These are phyloP conservation scores for Penicillium ucsense DNA, from an alignment of 495 filamentous ascomycete genomes.

Conservation along the genomic window DNA sequence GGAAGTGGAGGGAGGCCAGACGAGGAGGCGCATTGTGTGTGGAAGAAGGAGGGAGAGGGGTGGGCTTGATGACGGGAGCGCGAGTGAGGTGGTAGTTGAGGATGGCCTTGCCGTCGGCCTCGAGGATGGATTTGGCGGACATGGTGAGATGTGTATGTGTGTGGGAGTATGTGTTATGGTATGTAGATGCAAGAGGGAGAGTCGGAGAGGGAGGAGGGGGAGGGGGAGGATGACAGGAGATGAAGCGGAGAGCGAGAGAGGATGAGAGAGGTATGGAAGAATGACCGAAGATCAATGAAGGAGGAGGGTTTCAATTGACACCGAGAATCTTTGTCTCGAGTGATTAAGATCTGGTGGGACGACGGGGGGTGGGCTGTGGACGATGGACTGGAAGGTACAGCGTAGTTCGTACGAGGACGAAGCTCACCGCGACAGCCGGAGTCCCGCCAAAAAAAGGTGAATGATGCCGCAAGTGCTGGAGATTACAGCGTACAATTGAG, in stretches of 20 bases:
- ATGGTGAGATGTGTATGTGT: slow-evolving; percentile 44
- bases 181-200: slow-evolving; percentile 5
- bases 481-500: slow-evolving; percentile 28
- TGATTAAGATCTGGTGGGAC: not conserved
- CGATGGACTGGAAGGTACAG: slow-evolving; percentile 13
- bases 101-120: slow-evolving; percentile 99
- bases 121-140: slow-evolving; percentile 96
- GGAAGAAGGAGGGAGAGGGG: slow-evolving; percentile 72
- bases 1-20: slow-evolving; percentile 89
- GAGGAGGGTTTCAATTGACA: slow-evolving; percentile 3
- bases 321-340: not conserved
- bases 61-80: slow-evolving; percentile 94
- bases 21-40: slow-evolving; percentile 89
- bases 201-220: slow-evolving; percentile 7
- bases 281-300: slow-evolving; percentile 4
- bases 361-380: not conserved
- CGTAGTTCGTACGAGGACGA: slow-evolving; percentile 2
- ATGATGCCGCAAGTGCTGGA: slow-evolving; percentile 11
- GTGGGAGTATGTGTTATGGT: not conserved
- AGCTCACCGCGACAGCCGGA: too few species aligned
- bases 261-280: slow-evolving; percentile 10
- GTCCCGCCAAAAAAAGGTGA: too few species aligned
- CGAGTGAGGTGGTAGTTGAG: slow-evolving; percentile 99
- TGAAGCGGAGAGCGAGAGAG: slow-evolving; percentile 2
- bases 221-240: slow-evolving; percentile 8